Evolutionary conservation across 2,329 filamentous ascomycete genomes (phyloP), one percentile per base, ranked within the genome.

Genomic region (Diaporthe batatas): DNA sequence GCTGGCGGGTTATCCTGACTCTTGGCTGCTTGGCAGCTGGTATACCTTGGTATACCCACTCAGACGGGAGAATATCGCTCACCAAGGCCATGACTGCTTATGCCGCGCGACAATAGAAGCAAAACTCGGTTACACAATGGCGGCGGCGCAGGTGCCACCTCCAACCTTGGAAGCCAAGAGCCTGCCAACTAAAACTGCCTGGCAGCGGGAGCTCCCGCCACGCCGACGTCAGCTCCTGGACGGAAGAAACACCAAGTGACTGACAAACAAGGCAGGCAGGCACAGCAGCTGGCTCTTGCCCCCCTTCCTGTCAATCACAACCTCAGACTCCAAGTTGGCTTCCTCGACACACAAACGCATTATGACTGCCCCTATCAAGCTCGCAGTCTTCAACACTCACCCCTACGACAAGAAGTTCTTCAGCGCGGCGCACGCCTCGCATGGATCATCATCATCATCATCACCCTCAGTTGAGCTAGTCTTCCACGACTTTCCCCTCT

Each of bases 351-450:
- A 21, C 21, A 14, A 29, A 18, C 68, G 6, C 68, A 36, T n/a
- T 34, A 65, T 53, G 71, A 29, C 65, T 54, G 62, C 58, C 21
- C 44, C 74, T 18, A 88, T 90, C 86, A 89, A 88, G 80, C 83
- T 92, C 78, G 86, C 89, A 75, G 85, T 92, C 74, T 93, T 92
- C 82, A 91, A 88, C 82, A 83, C 89, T 71, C 91, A 92, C 80
- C 83, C 88, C 64, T 91, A 91, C 81, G 90, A 92, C 83, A 86
- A 86, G 76, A 82, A 83, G 73, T 91, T 86, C 79, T 82, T 92
- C 53, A 81, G 83, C 51, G 80, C 83, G 51, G 85, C 84, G 44
- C 83, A 83, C 49, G 78, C 78, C 21, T 76, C 80, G 53, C 79
- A 77, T 70, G 77, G 79, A 34, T 75, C 78, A n/a, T 78, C 82